phyloP scores from a whole-genome alignment of 2,329 filamentous ascomycete species.

The Hirsutella minnesotensis region DNA sequence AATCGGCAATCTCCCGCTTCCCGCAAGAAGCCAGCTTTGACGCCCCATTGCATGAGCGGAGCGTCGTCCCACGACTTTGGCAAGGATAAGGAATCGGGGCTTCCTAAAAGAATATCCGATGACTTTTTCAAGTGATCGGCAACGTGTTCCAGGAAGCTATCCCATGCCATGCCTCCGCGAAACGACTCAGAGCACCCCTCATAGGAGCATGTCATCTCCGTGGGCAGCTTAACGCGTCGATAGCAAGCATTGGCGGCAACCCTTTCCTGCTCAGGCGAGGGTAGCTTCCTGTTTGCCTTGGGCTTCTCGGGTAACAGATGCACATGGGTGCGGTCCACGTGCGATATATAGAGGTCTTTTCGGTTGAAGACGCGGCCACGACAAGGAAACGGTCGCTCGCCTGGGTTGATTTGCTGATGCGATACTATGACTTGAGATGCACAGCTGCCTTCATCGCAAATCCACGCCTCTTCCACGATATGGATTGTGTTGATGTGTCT shows the following conservation, averaged over 20 bases:
- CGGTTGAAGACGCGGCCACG: conserved; percentile 69
- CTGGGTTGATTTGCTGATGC: conserved; percentile 8
- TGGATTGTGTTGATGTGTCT: conserved; percentile 76
- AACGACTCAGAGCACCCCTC: conserved; percentile 49
- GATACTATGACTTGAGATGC: conserved; percentile 10
- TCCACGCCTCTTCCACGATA: conserved; percentile 60
- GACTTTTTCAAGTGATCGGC: conserved; percentile 59
- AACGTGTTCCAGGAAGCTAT: conserved; percentile 78
- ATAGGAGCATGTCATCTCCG: conserved; percentile 48
- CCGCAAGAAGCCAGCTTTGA: not conserved
- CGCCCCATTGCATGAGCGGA: not conserved
- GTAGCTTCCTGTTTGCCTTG: conserved; percentile 19
- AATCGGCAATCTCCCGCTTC: not conserved
- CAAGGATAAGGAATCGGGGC: not conserved
- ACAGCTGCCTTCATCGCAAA: conserved; percentile 57
- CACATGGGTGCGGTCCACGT: conserved; percentile 73
- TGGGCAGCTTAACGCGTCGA: conserved; percentile 50
- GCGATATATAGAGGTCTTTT: conserved; percentile 85
- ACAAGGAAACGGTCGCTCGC: conserved; percentile 19
- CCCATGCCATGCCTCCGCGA: conserved; percentile 54
- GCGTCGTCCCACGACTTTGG: not conserved
- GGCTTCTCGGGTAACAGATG: not conserved
- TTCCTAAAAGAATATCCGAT: not conserved
- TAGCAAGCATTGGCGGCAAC: conserved; percentile 48
- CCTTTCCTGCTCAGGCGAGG: conserved; percentile 29